Percentiles rank a stretch among this genome's conserved stretches.
Conservation (phyloP, 306 rosid species). For the Benincasa hispida region DNA sequence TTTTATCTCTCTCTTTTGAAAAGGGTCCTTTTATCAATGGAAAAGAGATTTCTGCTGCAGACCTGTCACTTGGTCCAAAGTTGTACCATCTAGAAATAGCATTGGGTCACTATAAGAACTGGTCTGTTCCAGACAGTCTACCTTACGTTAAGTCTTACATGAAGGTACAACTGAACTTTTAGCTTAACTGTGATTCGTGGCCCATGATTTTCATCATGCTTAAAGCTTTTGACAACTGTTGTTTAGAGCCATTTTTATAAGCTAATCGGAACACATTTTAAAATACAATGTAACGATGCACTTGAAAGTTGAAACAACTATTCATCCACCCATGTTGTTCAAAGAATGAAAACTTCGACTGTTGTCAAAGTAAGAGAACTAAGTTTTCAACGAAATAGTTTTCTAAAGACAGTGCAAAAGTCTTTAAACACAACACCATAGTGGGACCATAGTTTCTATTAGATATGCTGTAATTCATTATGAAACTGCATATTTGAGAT, state of each 20-base stretch:
- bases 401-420: background rate
- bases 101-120: slow-evolving; percentile 69
- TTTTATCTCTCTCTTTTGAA: background rate
- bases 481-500: background rate
- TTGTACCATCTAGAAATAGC: slow-evolving; percentile 80
- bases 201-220: background rate
- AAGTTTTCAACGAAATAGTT: background rate
- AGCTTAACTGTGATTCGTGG: background rate
- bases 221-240: background rate
- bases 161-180: slow-evolving; percentile 25
- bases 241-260: background rate
- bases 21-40: slow-evolving; percentile 92
- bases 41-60: slow-evolving; percentile 58
- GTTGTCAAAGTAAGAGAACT: background rate
- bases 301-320: background rate
- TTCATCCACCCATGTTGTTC: background rate
- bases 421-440: background rate
- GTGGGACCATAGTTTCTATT: background rate
- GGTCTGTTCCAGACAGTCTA: slow-evolving; percentile 79
- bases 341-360: background rate
- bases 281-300: background rate
- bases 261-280: background rate
- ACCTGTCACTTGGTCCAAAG: slow-evolving; percentile 87
- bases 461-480: background rate
- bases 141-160: slow-evolving; percentile 40